Percentiles rank a stretch among this genome's conserved stretches.
These are phyloP conservation scores for Boletellus dicymbophilus DNA, from an alignment of 1,284 basidiomycete species.

Conservation along the genomic window DNA sequence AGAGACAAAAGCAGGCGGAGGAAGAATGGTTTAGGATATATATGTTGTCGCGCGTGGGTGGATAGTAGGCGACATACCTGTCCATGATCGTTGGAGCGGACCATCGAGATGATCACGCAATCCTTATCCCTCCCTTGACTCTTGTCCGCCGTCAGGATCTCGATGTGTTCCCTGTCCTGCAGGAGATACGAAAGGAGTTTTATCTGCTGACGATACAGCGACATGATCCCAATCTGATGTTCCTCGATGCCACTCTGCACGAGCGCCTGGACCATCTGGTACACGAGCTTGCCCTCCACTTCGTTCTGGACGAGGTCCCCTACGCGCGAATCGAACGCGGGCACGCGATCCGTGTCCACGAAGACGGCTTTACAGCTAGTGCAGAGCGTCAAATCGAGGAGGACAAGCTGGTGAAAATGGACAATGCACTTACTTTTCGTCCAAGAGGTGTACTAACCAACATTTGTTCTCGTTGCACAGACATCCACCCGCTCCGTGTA, in stretches of 20 bases:
- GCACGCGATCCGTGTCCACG: constrained; percentile 86
- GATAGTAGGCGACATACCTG: constrained; percentile 43
- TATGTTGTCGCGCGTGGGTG: background rate
- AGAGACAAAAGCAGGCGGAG: background rate
- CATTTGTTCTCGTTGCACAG: constrained; percentile 43
- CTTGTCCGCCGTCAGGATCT: constrained; percentile 93
- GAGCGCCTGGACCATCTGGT: constrained; percentile 68
- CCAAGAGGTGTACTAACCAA: constrained; percentile 73
- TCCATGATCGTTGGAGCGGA: constrained; percentile 79
- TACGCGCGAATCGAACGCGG: constrained; percentile 78
- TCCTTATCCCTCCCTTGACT: constrained; percentile 98
- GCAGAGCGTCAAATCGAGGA: background rate
- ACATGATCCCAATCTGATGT: constrained; percentile 85
- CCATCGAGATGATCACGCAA: constrained; percentile 91
- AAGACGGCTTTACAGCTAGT: constrained; percentile 84
- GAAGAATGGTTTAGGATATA: background rate
- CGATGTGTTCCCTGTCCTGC: constrained; percentile 57
- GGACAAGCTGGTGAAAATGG: background rate
- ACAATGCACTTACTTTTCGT: constrained; percentile 56
- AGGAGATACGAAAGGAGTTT: constrained; percentile 75
- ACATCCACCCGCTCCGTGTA: constrained; percentile 38
- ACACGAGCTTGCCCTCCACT: constrained; percentile 69
- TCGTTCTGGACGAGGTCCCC: constrained; percentile 91
- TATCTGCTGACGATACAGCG: constrained; percentile 94
- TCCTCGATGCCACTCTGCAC: constrained; percentile 64